phyloP scores from a whole-genome alignment of 2,329 filamentous ascomycete species.

The Pestalotiopsis sp. region DNA sequence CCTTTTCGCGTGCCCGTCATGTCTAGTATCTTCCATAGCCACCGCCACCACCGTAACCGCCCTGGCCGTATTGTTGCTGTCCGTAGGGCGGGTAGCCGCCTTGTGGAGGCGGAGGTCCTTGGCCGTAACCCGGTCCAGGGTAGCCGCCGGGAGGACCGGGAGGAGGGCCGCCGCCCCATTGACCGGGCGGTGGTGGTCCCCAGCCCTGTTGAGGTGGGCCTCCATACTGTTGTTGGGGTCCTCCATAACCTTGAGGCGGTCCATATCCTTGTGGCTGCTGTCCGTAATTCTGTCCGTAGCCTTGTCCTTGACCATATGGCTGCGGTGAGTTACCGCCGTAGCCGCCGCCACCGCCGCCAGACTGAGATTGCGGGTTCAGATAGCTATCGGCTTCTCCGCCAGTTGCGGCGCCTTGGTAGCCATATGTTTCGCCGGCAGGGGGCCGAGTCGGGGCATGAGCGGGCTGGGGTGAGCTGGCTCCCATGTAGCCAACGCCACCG shows the following conservation, averaged over 20 bases:
- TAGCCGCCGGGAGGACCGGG: constrained; percentile 10
- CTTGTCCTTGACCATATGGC: constrained; percentile 15
- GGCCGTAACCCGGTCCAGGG: constrained; percentile 16
- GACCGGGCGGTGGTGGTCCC: constrained; percentile 16
- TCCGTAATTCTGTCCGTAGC: constrained; percentile 8
- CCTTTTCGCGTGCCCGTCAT: neutral
- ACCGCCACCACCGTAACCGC: constrained; percentile 2
- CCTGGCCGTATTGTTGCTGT: neutral
- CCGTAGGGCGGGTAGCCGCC: neutral
- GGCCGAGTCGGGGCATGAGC: constrained; percentile 29
- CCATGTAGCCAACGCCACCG: constrained; percentile 25
- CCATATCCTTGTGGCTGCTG: constrained; percentile 7
- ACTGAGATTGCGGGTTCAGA: constrained; percentile 10
- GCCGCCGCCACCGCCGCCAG: constrained; percentile 17
- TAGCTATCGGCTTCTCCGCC: constrained; percentile 21
- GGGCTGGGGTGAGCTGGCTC: constrained; percentile 39
- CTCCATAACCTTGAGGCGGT: constrained; percentile 19
- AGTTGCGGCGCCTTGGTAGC: constrained; percentile 38
- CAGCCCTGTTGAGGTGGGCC: constrained; percentile 17
- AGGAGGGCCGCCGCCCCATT: constrained; percentile 13
- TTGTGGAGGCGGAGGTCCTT: neutral
- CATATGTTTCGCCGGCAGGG: constrained; percentile 36
- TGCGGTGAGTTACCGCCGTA: constrained; percentile 18
- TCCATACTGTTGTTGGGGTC: constrained; percentile 28
- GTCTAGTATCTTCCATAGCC: constrained; percentile 7